Base-by-base conservation (phyloP, 305 asterid species). In the Euphrasia arctica region DNA sequence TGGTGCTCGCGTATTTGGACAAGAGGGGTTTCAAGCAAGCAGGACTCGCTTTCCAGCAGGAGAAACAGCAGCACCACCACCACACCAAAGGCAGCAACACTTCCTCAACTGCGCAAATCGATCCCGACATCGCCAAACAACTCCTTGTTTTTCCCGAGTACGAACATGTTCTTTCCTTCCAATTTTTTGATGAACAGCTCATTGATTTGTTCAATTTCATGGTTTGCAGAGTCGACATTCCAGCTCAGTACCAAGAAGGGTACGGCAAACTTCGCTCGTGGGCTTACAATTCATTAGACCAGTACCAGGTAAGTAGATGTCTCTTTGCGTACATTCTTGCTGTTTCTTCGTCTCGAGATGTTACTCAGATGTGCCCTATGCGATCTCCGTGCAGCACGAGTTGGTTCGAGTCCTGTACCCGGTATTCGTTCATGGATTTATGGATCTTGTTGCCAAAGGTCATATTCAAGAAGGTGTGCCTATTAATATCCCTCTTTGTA, bases 401-500 rank as follows among this genome's bases (percentile, higher is more conserved):
- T 75, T 88, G 80, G 95, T 85, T 66, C 95, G 96, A 5, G 85
- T 88, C 57, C 73, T 88, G 55, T 88, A 85, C 74, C 96, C 96
- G 32, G 91, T 82, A 27, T 88, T 88, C 75, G 75, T 88, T 64
- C 96, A 82, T 77, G 86, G 90, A 49, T 88, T 82, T 79, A 88
- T 88, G 96, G 96, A 88, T 79, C 91, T 88, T 62, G 82, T 88
- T 48, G 86, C 86, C 4, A 83, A 83, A 73, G 91, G 95, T 73
- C 82, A 83, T 75, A 69, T 82, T 64, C 89, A 79, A 66, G 96
- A 88, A 88, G 95, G 95, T 87, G 31, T 56, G 64, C 50, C 58
- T 28, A 63, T 48, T 59, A 25, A 34, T 58, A 45, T 74, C 59
- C n/a, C 51, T 47, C 60, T 36, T 52, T 50, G 13, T 65, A 59